Base-by-base conservation (phyloP, 768 basidiomycete genomes). In the Termitomyces sp. region DNA sequence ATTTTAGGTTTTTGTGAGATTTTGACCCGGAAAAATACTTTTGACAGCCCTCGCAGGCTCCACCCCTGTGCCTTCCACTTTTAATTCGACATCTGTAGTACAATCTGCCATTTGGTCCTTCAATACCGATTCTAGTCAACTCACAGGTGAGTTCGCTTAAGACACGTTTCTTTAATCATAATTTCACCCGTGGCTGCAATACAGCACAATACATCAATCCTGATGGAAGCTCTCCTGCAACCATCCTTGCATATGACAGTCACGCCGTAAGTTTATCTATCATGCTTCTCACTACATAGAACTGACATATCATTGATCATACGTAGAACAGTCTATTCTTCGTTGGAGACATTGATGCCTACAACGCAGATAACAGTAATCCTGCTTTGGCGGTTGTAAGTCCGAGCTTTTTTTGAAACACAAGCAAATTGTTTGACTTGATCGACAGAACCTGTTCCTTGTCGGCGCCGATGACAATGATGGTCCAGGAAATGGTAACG, bases 51-150 rank as follows among this genome's bases (percentile, higher is more conserved):
- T 68, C 20, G 59, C 70, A 40, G 64, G 65, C 34, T 73, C 75
- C 0, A 65, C 60, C 24, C 75, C 77, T 2, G 69, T 71, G 22
- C 51, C 34, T 24, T 65, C 66, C 24, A 60, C 65, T 13, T 62
- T 53, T 12, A 32, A 59, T 32, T 57, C 62, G 13, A 59, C 50
- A 34, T 43, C 51, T 13, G 60, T 67, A 27, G 72, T 69, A 46
- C 78, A 82, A 62, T 81, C 80, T 26, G 71, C 79, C 26, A 79
- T 82, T 55, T 83, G 82, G 82, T 65, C 71, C 33, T 64, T 77
- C 52, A 60, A 82, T 60, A 59, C 64, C 4, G 58, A 57, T 14
- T 78, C 76, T 7, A 67, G 72, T 34, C 68, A 80, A 62, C 63
- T 83, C 30, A 72, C 68, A 54, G 73, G 81, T 82, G 57, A 55